A percentile compares a stretch with the other conserved stretches of the same genome.
phyloP scores from a whole-genome alignment of 305 asterid species.

The Coffea humblotiana region DNA sequence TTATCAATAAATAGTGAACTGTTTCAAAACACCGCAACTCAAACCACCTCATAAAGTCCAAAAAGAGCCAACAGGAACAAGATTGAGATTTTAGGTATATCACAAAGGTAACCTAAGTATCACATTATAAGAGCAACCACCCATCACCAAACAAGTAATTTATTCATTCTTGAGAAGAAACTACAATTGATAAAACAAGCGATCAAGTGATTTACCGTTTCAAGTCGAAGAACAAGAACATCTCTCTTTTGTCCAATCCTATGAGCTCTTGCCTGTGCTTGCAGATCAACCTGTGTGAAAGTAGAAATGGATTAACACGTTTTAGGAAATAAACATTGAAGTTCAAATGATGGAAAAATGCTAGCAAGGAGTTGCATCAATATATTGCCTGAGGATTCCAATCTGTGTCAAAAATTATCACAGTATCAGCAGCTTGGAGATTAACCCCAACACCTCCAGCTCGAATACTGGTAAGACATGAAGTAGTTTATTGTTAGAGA shows the following conservation, averaged over 20 bases:
- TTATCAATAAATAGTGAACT: not conserved
- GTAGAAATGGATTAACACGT: constrained; percentile 2
- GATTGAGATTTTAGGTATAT: not conserved
- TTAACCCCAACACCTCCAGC: constrained; percentile 99
- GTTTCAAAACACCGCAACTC: not conserved
- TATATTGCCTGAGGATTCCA: constrained; percentile 96
- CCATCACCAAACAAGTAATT: not conserved
- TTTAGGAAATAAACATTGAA: constrained; percentile 15
- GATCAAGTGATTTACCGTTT: constrained; percentile 63
- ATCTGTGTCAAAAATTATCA: constrained; percentile 96
- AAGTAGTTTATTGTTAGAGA: constrained; percentile 23
- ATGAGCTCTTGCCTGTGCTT: constrained; percentile 99
- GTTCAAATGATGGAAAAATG: constrained; percentile 18
- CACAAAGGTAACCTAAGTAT: not conserved
- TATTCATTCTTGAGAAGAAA: not conserved
- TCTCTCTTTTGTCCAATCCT: constrained; percentile 99
- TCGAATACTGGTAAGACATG: constrained; percentile 70
- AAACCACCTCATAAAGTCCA: not conserved
- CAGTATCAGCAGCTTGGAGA: constrained; percentile 99
- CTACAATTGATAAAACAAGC: not conserved
- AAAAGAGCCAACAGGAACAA: not conserved
- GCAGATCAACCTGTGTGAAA: constrained; percentile 92
- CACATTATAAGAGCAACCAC: not conserved
- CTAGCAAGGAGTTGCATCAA: constrained; percentile 17
- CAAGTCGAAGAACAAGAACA: constrained; percentile 97